Base-by-base conservation (phyloP, 176 grass and related monocot genomes). In the Avena sativa region DNA sequence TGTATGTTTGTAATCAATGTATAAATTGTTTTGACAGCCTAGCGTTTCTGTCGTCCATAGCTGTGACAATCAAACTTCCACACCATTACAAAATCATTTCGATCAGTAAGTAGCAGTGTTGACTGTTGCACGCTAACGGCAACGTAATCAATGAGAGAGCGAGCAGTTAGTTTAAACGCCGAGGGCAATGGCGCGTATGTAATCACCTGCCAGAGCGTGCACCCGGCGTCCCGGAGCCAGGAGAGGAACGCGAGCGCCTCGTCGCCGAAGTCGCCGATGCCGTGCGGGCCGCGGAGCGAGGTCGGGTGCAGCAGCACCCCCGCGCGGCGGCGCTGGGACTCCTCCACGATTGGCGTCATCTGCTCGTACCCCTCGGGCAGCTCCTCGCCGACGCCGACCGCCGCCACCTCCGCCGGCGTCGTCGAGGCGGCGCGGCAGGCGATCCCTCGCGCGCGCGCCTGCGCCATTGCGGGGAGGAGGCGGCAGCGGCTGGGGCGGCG, bases 171-270 rank as follows among this genome's bases (percentile, higher is more conserved):
- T 26, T 78, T 6, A 48, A 66, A 48, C 2, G 21, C 20, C 4
- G 4, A 49, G 16, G 43, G 67, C 25, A 84, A 87, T 91, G 89
- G 89, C 47, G 66, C 2, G 80, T 15, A 12, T 19, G 8, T 19
- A 12, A 14, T 91, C 43, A 98, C 97, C 97, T 98, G 94, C 97
- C 97, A 98, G 57, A 98, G 88, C 43, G 85, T 86, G 80, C 92
- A 95, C 17, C 97, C 97, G 32, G 89, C 68, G 50, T 84, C 84
- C 64, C 25, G 85, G 65, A 98, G 92, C 97, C 97, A 98, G 47
- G 86, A 65, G 73, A 98, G 92, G 82, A 98, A 96, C 1, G 82
- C 79, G 26, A 94, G 62, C 44, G 90, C 89, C 76, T 96, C 76
- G 60, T 85, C 90, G 52, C 94, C 97, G 40, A 98, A 81, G 89